phyloP scores from a whole-genome alignment of 495 filamentous ascomycete species.

The Podospora sp. region DNA sequence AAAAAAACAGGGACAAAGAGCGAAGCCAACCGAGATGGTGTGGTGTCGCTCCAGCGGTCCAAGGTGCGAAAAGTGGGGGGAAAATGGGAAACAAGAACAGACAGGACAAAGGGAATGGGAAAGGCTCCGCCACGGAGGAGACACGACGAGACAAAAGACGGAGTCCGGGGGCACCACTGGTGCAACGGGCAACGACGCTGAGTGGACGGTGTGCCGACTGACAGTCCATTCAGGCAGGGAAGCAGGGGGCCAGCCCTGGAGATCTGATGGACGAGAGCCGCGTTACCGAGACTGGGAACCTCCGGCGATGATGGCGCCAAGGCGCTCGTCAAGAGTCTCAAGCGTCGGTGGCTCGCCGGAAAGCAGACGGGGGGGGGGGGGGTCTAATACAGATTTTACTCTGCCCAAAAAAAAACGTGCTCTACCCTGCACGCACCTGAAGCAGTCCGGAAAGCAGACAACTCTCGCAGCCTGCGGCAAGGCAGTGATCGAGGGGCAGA shows the following conservation, averaged over 20 bases:
- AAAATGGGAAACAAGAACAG: neutral
- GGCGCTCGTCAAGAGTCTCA: constrained; percentile 5
- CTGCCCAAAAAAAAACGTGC: too few species aligned
- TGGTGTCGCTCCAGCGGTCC: neutral
- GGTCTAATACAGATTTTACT: too few species aligned
- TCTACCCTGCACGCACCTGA: too few species aligned
- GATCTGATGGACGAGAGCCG: constrained; percentile 5
- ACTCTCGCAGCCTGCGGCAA: neutral
- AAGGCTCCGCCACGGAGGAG: neutral
- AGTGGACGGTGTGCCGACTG: neutral
- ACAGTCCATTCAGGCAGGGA: constrained; percentile 6
- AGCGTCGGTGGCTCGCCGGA: constrained; percentile 1
- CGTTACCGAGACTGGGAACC: constrained; percentile 2
- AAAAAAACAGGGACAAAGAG: constrained; percentile 6
- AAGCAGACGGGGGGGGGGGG: too few species aligned
- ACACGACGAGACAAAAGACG: neutral
- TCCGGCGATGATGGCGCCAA: neutral
- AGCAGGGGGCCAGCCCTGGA: constrained; percentile 1
- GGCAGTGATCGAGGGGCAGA: constrained; percentile 7
- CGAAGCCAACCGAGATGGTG: neutral
- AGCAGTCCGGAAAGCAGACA: too few species aligned
- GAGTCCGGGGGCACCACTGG: neutral
- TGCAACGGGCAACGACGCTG: neutral
- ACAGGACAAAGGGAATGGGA: neutral
- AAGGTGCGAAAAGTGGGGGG: neutral